Conservation (phyloP, 148 eudicot species). For the Cornus florida region DNA sequence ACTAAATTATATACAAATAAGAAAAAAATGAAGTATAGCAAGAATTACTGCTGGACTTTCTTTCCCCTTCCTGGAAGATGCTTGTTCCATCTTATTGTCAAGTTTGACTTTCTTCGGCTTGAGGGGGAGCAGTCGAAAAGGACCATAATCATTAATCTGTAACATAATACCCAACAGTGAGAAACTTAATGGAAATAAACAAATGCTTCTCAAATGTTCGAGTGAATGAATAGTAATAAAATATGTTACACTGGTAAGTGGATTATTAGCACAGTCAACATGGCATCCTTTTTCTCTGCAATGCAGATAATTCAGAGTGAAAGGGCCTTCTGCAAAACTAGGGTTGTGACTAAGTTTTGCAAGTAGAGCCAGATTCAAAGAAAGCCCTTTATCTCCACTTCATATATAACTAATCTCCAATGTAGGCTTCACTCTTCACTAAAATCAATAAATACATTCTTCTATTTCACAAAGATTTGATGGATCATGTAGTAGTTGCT, state of each 20-base stretch:
- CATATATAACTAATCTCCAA: no score
- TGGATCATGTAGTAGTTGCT: neutral
- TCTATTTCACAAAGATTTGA: neutral
- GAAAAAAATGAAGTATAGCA: neutral
- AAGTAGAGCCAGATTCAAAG: no score
- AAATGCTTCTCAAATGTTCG: no score
- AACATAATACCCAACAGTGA: neutral
- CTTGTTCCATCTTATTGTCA: neutral
- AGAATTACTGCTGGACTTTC: neutral
- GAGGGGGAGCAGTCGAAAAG: neutral
- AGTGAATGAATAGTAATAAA: neutral
- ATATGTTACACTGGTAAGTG: neutral
- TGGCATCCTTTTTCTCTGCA: no score
- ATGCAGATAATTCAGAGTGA: no score
- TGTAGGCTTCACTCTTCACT: no score
- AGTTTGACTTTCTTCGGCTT: neutral
- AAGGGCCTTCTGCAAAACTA: no score
- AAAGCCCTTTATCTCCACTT: no score
- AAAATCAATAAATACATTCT: neutral
- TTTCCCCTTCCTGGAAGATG: neutral
- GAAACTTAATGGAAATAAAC: neutral
- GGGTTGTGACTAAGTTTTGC: no score
- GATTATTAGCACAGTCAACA: neutral
- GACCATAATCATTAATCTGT: conserved; percentile 9
- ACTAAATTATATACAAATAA: neutral